Percentiles rank a stretch among this genome's conserved stretches.
Evolutionary conservation across 352 stramenopile genomes (phyloP).

Genomic region (Phytophthora citrophthora): DNA sequence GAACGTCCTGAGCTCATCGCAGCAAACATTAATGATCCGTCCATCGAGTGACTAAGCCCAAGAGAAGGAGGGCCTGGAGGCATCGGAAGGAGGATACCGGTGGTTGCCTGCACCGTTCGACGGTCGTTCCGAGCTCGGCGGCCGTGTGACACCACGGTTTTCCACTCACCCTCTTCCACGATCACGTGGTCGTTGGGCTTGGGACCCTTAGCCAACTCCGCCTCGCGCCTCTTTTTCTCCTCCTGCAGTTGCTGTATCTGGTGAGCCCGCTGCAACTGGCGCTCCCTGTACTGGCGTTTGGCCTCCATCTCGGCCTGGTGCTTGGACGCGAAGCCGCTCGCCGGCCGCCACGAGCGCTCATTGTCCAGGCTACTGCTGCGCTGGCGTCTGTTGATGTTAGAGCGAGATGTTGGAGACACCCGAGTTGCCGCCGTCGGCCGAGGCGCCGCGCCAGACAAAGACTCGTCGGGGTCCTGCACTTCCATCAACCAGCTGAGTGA

Average conservation of each 20-base stretch:
- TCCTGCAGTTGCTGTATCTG: conserved; percentile 34
- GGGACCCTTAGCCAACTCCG: conserved; percentile 22
- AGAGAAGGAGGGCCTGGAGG: conserved; percentile 9
- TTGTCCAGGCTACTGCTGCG: conserved; percentile 40
- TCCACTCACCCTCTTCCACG: conserved; percentile 41
- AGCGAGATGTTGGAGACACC: background rate
- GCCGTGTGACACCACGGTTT: conserved; percentile 45
- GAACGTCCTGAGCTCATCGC: conserved; percentile 18
- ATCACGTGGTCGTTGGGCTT: conserved; percentile 31
- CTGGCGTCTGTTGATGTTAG: conserved; percentile 9
- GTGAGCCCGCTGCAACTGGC: conserved; percentile 26
- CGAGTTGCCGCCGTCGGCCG: conserved; percentile 3
- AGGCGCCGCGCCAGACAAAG: conserved; percentile 14
- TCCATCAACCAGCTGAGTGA: conserved; percentile 36
- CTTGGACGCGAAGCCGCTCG: conserved; percentile 45
- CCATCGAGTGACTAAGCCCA: conserved; percentile 10
- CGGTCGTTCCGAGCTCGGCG: conserved; percentile 28
- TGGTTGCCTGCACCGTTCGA: conserved; percentile 5
- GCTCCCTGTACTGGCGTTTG: conserved; percentile 33
- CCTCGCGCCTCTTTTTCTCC: conserved; percentile 23
- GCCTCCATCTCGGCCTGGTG: conserved; percentile 38
- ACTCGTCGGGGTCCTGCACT: conserved; percentile 23
- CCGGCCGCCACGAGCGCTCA: conserved; percentile 39
- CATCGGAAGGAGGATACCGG: conserved; percentile 9
- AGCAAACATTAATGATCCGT: conserved; percentile 11